Conservation (phyloP, 805 yeast species). For the Nakazawaea siamensis region DNA sequence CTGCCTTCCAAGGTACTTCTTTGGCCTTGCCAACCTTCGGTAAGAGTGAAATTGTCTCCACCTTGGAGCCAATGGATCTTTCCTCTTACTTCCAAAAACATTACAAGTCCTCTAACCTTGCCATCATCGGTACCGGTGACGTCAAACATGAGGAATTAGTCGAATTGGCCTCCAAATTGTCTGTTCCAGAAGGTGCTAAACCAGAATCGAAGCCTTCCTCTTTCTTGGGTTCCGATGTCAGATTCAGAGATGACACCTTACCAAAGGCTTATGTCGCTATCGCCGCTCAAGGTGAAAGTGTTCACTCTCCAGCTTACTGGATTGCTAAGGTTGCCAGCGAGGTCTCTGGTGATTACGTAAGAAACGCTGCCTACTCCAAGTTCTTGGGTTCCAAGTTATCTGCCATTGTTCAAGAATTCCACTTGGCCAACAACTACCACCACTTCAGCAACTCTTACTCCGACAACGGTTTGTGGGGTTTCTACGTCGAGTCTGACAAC, state of each 20-base stretch:
- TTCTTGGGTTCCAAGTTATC: conserved; percentile 64
- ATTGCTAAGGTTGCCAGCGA: conserved; percentile 69
- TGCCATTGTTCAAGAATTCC: conserved; percentile 61
- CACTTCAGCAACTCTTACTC: conserved; percentile 70
- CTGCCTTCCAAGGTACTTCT: conserved; percentile 84
- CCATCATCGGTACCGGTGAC: conserved; percentile 56
- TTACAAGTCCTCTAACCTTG: conserved; percentile 56
- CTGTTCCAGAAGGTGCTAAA: conserved; percentile 43
- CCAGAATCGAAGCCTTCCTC: conserved; percentile 42
- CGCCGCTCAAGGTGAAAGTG: conserved; percentile 67
- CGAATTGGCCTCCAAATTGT: conserved; percentile 48
- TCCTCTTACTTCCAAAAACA: conserved; percentile 45
- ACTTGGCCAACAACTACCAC: conserved; percentile 60
- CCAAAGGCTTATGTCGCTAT: conserved; percentile 74
- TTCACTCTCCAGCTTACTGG: conserved; percentile 54
- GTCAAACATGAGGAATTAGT: conserved; percentile 62
- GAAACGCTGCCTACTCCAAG: conserved; percentile 45
- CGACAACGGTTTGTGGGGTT: conserved; percentile 82
- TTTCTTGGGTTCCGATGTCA: conserved; percentile 80
- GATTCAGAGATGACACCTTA: conserved; percentile 82
- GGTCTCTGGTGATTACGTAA: conserved; percentile 48
- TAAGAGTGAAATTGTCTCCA: conserved; percentile 55
- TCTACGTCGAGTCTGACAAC: conserved; percentile 57
- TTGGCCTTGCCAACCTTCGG: conserved; percentile 72
- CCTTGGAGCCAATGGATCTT: conserved; percentile 52